Evolutionary conservation across 768 basidiomycete species (phyloP), one percentile per base, ranked within the genome.

Genomic region (Tulasnella sp.): DNA sequence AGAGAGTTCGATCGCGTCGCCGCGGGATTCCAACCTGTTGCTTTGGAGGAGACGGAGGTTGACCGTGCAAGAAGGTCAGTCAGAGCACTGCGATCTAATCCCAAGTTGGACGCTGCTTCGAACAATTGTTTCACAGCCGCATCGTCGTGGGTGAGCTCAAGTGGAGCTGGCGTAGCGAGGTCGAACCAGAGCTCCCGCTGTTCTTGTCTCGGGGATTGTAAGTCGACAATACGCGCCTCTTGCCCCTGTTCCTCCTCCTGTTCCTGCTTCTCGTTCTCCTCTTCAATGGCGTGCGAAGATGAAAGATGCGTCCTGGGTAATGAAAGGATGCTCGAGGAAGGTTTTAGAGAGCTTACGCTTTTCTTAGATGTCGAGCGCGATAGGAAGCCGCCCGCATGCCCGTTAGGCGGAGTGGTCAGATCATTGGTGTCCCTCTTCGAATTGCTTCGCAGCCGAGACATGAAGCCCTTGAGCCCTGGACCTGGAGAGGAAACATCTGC

Each of bases 401-500:
- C 34, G 15, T 38, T 38, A 9, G 25, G 17, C 12, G 45, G n/a
- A 21, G 57, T 49, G 25, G 57, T 25, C 17, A 38, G 25, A 22
- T 49, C 57, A 12, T 49, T 19, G 11, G 46, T 29, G 22, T 59
- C 57, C 1, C 46, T 44, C 21, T 59, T 59, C 12, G 57, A 59
- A 24, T 59, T 59, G 5, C 38, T 43, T 27, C 59, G 59, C 12
- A 90, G 86, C 29, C 85, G 80, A 27, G 86, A 80, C 79, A 91
- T 88, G 69, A 91, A 83, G 12, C 87, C 83, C 69, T 81, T 86
- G 24, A 90, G 66, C 79, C 21, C 83, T 81, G 85, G 79, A 64
- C 84, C 81, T n/a, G 84, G 83, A 61, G 78, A 80, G 1, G 80
- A 70, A 29, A 79, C 69, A 7, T 30, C 53, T n/a, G 45, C 38